Evolutionary conservation across 805 yeast species (phyloP), one percentile per base, ranked within the genome.

Genomic region (Cyberlindnera maritima): DNA sequence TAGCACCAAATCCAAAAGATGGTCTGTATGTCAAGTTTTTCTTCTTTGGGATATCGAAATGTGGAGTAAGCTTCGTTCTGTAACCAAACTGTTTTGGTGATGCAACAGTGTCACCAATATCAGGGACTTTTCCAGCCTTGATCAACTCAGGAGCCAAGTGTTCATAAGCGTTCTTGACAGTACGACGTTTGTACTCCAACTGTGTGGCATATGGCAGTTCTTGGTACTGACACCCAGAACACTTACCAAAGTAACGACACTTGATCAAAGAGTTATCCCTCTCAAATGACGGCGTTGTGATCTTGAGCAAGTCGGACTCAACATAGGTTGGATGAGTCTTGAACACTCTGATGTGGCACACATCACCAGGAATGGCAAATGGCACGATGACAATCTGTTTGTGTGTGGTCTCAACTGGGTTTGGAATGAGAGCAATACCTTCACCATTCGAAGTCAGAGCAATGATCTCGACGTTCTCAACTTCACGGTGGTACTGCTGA

Each of bases 211-310:
- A 94, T 2, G 77, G 72, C 29, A 90, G 69, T 64, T 81, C 81
- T 63, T 94, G 98, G 62, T 82, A 89, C 68, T 94, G 98, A 65
- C 98, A 91, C 3, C 98, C 98, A 1, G 96, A 88, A 64, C 97
- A 91, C 53, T 80, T 80, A 13, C 96, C 96, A 68, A 92, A 94
- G 68, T 94, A 94, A 53, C 79, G 75, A 68, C 96, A 89, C 54
- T 76, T 76, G 47, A 85, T 80, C 43, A 86, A 72, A 6, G 70
- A 62, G 56, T 86, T 83, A 50, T 88, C 73, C 40, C 79, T 68
- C 39, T 55, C 62, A 3, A 52, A 46, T 0, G 85, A 73, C 2
- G 70, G 57, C 50, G 67, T 46, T 3, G 69, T 57, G 4, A 88
- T 76, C 33, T 72, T 65, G 18, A 88, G 61, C 43, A 91, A 67